Evolutionary conservation across 2,329 filamentous ascomycete species (phyloP).

Genomic region (Plectosphaerella plurivora): DNA sequence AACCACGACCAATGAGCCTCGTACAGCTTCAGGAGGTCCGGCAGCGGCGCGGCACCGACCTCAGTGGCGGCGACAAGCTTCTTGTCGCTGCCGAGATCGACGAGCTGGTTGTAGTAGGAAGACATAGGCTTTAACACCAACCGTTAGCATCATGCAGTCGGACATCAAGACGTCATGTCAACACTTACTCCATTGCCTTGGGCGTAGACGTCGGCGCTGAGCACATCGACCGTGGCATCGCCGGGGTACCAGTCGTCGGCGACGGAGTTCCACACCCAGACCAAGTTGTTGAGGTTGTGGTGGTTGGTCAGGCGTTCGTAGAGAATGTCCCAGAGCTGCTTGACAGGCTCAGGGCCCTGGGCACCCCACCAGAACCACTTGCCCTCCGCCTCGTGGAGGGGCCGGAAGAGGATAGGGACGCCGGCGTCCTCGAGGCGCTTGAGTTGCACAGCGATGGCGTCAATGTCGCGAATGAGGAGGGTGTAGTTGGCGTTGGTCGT

Average conservation of each 20-base stretch:
- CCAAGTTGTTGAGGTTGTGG: constrained; percentile 40
- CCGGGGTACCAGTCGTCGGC: constrained; percentile 42
- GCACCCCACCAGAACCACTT: constrained; percentile 51
- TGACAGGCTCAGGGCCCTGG: constrained; percentile 37
- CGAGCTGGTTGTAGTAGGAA: constrained; percentile 36
- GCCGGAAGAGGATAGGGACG: constrained; percentile 42
- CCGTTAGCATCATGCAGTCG: neutral
- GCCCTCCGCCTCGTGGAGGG: constrained; percentile 46
- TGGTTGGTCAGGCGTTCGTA: constrained; percentile 38
- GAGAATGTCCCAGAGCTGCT: constrained; percentile 36
- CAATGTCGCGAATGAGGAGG: constrained; percentile 39
- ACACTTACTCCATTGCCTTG: constrained; percentile 35
- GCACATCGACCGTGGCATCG: constrained; percentile 37
- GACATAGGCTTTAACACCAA: constrained; percentile 27
- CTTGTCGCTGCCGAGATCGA: constrained; percentile 35
- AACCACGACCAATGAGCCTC: constrained; percentile 44
- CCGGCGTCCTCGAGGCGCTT: constrained; percentile 35
- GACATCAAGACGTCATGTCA: neutral
- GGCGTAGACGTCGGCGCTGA: constrained; percentile 40
- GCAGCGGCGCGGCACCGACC: constrained; percentile 40
- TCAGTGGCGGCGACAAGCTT: constrained; percentile 44
- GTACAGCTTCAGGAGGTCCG: constrained; percentile 33
- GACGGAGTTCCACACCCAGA: constrained; percentile 48
- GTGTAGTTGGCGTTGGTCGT: constrained; percentile 41
- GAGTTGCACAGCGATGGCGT: constrained; percentile 39